Percentiles rank a stretch among this genome's conserved stretches.
Conservation (phyloP, 2,329 filamentous ascomycete species). For the Penicillium brasilianum region DNA sequence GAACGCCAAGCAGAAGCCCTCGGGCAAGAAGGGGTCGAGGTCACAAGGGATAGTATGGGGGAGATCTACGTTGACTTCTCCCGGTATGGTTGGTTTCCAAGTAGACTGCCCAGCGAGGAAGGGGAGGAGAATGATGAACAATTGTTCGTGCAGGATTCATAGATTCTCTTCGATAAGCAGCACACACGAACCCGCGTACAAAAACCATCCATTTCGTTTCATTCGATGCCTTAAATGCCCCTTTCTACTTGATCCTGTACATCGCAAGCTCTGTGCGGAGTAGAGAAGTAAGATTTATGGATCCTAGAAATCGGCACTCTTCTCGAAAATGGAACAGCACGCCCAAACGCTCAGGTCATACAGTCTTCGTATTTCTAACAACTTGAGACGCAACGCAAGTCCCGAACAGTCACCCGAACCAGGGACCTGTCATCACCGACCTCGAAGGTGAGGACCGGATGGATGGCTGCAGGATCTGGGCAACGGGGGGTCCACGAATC, state of each 20-base stretch:
- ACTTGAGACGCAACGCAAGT: not conserved
- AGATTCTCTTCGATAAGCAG: not conserved
- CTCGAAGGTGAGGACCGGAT: not conserved
- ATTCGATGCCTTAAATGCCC: no score
- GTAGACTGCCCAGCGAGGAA: slow-evolving; percentile 55
- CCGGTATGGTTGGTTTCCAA: slow-evolving; percentile 57
- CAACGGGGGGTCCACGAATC: not conserved
- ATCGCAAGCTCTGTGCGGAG: not conserved
- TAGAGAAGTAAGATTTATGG: not conserved
- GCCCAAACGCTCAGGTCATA: not conserved
- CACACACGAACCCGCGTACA: not conserved
- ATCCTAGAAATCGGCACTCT: no score
- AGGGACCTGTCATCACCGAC: not conserved
- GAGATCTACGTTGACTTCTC: slow-evolving; percentile 51
- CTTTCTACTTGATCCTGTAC: not conserved
- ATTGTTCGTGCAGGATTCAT: not conserved
- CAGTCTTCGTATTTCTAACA: slow-evolving; percentile 4
- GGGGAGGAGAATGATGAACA: slow-evolving; percentile 16
- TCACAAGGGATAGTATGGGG: slow-evolving; percentile 49
- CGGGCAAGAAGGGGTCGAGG: slow-evolving; percentile 49
- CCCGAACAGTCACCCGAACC: not conserved
- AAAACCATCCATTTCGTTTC: not conserved
- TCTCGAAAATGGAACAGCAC: not conserved
- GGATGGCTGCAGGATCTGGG: not conserved
- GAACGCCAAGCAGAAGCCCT: slow-evolving; percentile 50